phyloP scores from a whole-genome alignment of 371 early-diverging fungal genomes.

The Mucor racemosus region DNA sequence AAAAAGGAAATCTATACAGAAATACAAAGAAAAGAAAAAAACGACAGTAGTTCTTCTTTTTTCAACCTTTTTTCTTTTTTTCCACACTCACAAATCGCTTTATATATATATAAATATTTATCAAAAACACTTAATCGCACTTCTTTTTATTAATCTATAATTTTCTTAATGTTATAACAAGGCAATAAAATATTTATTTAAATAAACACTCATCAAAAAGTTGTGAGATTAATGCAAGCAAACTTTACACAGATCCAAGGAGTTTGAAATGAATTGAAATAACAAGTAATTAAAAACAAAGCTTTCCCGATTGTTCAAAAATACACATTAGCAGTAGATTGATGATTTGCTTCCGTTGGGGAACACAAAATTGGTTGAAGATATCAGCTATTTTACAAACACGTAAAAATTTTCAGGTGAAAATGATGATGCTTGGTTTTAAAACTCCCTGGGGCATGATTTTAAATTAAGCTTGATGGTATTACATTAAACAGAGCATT shows the following conservation, averaged over 20 bases:
- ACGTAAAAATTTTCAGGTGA: background rate
- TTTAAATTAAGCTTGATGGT: no score
- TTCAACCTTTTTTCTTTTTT: background rate
- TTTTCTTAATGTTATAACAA: background rate
- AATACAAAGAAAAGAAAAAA: background rate
- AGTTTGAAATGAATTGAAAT: background rate
- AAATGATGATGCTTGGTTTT: background rate
- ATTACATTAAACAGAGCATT: background rate
- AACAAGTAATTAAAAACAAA: background rate
- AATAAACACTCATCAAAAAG: background rate
- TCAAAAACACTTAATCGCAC: background rate
- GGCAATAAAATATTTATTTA: background rate
- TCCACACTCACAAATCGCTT: background rate
- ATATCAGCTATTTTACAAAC: background rate
- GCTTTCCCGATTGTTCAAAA: no score
- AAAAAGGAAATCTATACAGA: background rate
- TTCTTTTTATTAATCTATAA: background rate
- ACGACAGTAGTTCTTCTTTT: background rate
- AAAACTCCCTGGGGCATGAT: no score
- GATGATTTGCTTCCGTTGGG: background rate
- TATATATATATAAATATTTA: constrained; percentile 1
- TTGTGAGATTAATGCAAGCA: background rate
- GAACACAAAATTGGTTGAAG: background rate
- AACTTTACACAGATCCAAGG: background rate
- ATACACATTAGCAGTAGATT: no score